Conservation (phyloP, 805 yeast genomes). For the Saturnispora sanitii region DNA sequence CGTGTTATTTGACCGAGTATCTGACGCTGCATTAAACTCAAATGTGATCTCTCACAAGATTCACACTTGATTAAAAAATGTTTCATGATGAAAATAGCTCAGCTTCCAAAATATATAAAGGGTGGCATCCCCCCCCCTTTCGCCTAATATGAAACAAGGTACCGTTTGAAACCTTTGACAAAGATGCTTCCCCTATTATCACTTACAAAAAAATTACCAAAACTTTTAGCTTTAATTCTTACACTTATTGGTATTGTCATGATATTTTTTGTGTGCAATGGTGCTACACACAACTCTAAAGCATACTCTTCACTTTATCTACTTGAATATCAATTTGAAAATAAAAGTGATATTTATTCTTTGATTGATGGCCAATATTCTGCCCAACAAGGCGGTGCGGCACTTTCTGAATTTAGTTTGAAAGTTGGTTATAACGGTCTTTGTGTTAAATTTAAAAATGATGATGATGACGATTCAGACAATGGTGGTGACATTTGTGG, state of each 20-base stretch:
- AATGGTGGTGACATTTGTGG: constrained; percentile 9
- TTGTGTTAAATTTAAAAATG: constrained; percentile 11
- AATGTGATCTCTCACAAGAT: neutral
- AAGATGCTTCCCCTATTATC: constrained; percentile 4
- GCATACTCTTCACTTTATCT: constrained; percentile 11
- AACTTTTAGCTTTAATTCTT: constrained; percentile 5
- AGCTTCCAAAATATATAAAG: neutral
- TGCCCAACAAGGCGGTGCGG: constrained; percentile 8
- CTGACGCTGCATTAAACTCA: neutral
- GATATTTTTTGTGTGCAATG: constrained; percentile 13
- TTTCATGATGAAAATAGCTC: neutral
- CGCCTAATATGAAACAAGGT: neutral
- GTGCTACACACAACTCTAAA: constrained; percentile 12
- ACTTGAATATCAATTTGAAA: constrained; percentile 9
- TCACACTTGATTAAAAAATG: constrained; percentile 1
- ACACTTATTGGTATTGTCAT: constrained; percentile 11
- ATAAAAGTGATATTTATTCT: constrained; percentile 10
- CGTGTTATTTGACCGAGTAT: neutral
- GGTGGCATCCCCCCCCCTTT: neutral
- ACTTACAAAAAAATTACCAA: constrained; percentile 9
- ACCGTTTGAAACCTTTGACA: neutral
- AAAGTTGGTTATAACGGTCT: constrained; percentile 13
- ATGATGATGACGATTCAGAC: neutral
- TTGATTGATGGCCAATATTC: constrained; percentile 11
- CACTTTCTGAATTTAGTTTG: constrained; percentile 9